These are phyloP conservation scores for bread wheat (Triticum aestivum) DNA, from an alignment of 176 grass and related monocot genomes.

Conservation along the genomic window IWGSC_CS_RefSeq_v2.1 NC_057811.1:356570727-356571226, in stretches of 20 bases:
- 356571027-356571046: conserved; percentile 49
- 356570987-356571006: conserved; percentile 50
- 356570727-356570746: neutral
- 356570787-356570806: conserved; percentile 25
- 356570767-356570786: conserved; percentile 8
- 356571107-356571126: conserved; percentile 27
- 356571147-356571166: conserved; percentile 15
- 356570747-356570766: neutral
- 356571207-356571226: neutral
- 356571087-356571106: conserved; percentile 34
- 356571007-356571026: conserved; percentile 15
- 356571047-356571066: conserved; percentile 41
- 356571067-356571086: conserved; percentile 29
- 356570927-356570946: conserved; percentile 12
- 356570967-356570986: conserved; percentile 37
- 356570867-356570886: neutral
- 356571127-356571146: neutral
- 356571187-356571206: conserved; percentile 26
- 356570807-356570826: neutral
- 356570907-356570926: neutral
- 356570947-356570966: conserved; percentile 14
- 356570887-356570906: neutral
- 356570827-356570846: neutral
- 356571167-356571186: conserved; percentile 42
- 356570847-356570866: neutral